A percentile compares a stretch with the other conserved stretches of the same genome.
These are phyloP conservation scores for Fusarium stilboides DNA, from an alignment of 2,329 filamentous ascomycete genomes.

Conservation along the genomic window DNA sequence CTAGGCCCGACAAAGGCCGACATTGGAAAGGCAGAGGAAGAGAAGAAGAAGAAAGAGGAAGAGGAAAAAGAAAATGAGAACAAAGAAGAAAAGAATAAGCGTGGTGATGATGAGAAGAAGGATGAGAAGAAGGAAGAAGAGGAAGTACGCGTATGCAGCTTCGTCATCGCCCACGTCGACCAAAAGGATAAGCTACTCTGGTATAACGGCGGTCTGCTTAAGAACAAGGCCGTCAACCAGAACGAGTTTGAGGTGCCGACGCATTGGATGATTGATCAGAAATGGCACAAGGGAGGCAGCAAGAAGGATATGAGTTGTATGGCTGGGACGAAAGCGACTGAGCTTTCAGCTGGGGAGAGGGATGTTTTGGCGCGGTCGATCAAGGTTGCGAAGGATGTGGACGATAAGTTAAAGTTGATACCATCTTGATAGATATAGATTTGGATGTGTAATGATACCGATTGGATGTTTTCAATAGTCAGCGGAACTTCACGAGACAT, in stretches of 20 bases:
- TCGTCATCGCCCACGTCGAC: slow-evolving; percentile 61
- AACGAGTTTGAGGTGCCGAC: slow-evolving; percentile 55
- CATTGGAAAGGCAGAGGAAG: slow-evolving; percentile 1
- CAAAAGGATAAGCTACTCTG: slow-evolving; percentile 56
- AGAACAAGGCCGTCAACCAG: slow-evolving; percentile 55
- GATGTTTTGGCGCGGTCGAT: slow-evolving; percentile 26
- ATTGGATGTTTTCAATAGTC: neutral
- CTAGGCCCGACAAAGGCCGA: slow-evolving; percentile 7
- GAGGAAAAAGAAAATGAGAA: slow-evolving; percentile 18
- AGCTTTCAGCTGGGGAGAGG: slow-evolving; percentile 18
- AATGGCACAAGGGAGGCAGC: slow-evolving; percentile 54
- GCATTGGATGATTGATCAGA: slow-evolving; percentile 59
- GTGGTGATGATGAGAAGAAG: neutral
- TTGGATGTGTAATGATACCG: neutral
- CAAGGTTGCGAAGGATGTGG: slow-evolving; percentile 25
- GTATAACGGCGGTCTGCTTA: slow-evolving; percentile 62
- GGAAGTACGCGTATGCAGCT: slow-evolving; percentile 56
- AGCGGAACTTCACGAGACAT: neutral
- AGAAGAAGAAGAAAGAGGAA: slow-evolving; percentile 4
- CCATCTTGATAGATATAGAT: slow-evolving; percentile 5
- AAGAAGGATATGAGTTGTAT: slow-evolving; percentile 59
- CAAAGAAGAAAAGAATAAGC: slow-evolving; percentile 7
- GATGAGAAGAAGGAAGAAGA: slow-evolving; percentile 25
- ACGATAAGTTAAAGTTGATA: slow-evolving; percentile 21
- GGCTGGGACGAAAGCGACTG: slow-evolving; percentile 39